These are phyloP conservation scores for Trapa incisa DNA, from an alignment of 345 rosid species.

Conservation along the genomic window DNA sequence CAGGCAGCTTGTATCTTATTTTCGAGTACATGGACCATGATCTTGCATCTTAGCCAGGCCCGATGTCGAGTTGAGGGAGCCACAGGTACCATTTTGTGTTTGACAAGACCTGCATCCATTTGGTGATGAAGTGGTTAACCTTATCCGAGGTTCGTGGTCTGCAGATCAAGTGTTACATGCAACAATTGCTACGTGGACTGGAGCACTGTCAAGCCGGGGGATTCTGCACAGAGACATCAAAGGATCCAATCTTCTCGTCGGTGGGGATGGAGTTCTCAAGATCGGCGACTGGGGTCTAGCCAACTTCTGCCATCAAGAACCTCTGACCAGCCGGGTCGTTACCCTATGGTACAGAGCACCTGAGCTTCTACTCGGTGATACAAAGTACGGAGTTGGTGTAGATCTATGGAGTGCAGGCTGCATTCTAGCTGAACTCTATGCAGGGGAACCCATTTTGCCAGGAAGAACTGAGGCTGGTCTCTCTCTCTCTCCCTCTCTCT, in stretches of 20 bases:
- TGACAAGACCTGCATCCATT: not conserved
- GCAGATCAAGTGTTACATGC: constrained; percentile 76
- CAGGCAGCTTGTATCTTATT: constrained; percentile 67
- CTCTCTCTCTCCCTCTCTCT: not conserved
- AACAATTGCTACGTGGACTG: constrained; percentile 66
- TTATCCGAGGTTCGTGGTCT: not conserved
- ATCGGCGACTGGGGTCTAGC: constrained; percentile 90
- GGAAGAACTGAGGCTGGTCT: constrained; percentile 81
- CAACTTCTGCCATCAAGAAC: constrained; percentile 41
- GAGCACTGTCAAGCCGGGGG: constrained; percentile 83
- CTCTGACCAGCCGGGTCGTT: constrained; percentile 80
- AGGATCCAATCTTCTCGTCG: constrained; percentile 73
- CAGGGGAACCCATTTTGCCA: constrained; percentile 90
- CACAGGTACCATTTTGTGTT: constrained; percentile 34
- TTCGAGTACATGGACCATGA: constrained; percentile 97
- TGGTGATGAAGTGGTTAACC: not conserved
- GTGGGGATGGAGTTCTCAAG: constrained; percentile 68
- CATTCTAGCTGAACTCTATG: constrained; percentile 69
- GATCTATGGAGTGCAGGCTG: constrained; percentile 95
- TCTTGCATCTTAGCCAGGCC: constrained; percentile 61
- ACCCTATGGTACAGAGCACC: constrained; percentile 96
- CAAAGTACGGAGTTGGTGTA: constrained; percentile 64
- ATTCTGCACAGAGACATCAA: constrained; percentile 85
- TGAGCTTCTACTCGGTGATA: constrained; percentile 90
- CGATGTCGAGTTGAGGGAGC: constrained; percentile 63